These are phyloP conservation scores for Lepiota venenata DNA, from an alignment of 768 basidiomycete species.

Conservation along the genomic window DNA sequence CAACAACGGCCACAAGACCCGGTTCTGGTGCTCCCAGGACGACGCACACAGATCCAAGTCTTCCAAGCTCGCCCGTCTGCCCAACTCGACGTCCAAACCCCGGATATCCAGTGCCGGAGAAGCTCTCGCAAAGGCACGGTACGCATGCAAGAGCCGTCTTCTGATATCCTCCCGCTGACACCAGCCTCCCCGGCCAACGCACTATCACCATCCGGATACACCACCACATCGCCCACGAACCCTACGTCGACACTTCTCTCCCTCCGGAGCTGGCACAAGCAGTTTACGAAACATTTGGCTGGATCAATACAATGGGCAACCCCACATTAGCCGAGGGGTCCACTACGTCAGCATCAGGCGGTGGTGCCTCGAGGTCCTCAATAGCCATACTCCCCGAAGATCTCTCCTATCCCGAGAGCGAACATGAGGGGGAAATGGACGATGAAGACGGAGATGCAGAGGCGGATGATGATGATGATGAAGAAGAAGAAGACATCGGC, in stretches of 20 bases:
- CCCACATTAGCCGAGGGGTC: too few species aligned
- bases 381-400: too few species aligned
- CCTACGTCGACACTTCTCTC: slow-evolving; percentile 36
- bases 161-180: slow-evolving; percentile 43
- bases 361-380: not conserved
- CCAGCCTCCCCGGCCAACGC: slow-evolving; percentile 18
- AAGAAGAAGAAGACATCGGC: slow-evolving; percentile 2
- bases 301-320: slow-evolving; percentile 6
- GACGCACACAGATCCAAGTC: slow-evolving; percentile 39
- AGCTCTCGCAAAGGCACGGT: slow-evolving; percentile 36
- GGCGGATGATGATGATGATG: slow-evolving; percentile 8
- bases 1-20: slow-evolving; percentile 45
- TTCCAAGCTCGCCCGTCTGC: slow-evolving; percentile 24
- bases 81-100: slow-evolving; percentile 25
- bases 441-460: slow-evolving; percentile 8
- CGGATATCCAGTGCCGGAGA: slow-evolving; percentile 34
- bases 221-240: slow-evolving; percentile 40
- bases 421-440: slow-evolving; percentile 11
- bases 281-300: slow-evolving; percentile 30
- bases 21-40: slow-evolving; percentile 51
- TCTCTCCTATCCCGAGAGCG: not conserved
- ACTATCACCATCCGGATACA: slow-evolving; percentile 41
- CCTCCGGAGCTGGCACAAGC: slow-evolving; percentile 34
- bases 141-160: slow-evolving; percentile 42
- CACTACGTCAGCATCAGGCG: not conserved